Conservation (phyloP, 352 stramenopile genomes). For the Phytophthora pluvialis region DNA sequence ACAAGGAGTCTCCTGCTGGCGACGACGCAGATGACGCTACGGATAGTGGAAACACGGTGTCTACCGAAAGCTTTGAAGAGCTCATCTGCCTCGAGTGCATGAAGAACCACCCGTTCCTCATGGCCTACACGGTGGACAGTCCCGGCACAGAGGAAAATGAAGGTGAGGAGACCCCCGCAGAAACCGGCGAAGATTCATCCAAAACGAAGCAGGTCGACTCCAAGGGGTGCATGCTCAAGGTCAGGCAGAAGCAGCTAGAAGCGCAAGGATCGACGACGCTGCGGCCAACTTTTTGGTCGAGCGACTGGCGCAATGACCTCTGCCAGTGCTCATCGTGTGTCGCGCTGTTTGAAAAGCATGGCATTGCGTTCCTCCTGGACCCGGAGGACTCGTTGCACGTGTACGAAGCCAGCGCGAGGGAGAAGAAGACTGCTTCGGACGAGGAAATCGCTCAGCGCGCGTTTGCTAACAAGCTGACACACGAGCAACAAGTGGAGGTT, state of each 20-base stretch:
- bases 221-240: slow-evolving; percentile 41
- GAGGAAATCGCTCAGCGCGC: slow-evolving; percentile 55
- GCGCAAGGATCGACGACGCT: slow-evolving; percentile 22
- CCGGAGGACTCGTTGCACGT: slow-evolving; percentile 64
- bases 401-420: slow-evolving; percentile 59
- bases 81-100: slow-evolving; percentile 74
- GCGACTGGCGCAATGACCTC: slow-evolving; percentile 63
- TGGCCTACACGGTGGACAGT: slow-evolving; percentile 56
- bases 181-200: slow-evolving; percentile 5
- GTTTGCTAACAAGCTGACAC: slow-evolving; percentile 62
- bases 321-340: slow-evolving; percentile 68
- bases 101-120: slow-evolving; percentile 66
- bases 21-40: slow-evolving; percentile 4
- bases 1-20: slow-evolving; percentile 9
- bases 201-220: slow-evolving; percentile 4
- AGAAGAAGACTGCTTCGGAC: slow-evolving; percentile 44
- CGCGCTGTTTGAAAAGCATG: slow-evolving; percentile 46
- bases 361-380: slow-evolving; percentile 72
- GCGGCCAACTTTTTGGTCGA: slow-evolving; percentile 69
- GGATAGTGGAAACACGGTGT: slow-evolving; percentile 11
- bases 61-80: slow-evolving; percentile 62
- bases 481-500: slow-evolving; percentile 81
- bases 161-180: slow-evolving; percentile 2
- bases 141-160: slow-evolving; percentile 17
- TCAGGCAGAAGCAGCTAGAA: slow-evolving; percentile 40